Evolutionary conservation across 192 early-diverging fungal species (phyloP).

Genomic region (Diversispora epigaea): DNA sequence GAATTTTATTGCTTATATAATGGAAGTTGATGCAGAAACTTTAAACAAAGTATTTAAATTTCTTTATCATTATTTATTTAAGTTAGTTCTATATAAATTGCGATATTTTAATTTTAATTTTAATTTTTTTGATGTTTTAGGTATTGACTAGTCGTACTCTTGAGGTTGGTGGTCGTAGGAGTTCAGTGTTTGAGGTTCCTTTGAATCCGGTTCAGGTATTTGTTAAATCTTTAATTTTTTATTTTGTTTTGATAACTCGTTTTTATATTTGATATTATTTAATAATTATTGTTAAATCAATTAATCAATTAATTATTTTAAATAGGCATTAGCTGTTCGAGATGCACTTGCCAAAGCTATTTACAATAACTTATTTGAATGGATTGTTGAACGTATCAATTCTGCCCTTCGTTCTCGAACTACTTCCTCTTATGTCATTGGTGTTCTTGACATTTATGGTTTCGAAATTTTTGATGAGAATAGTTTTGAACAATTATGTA

Average conservation of each 20-base stretch:
- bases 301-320: background rate
- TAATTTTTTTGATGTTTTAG: conserved; percentile 11
- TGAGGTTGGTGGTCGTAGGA: conserved; percentile 75
- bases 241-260: background rate
- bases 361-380: conserved; percentile 95
- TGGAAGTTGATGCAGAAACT: conserved; percentile 61
- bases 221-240: background rate
- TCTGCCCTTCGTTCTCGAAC: conserved; percentile 70
- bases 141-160: conserved; percentile 67
- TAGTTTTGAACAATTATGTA: conserved; percentile 98
- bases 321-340: conserved; percentile 74
- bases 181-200: conserved; percentile 80
- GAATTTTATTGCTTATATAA: conserved; percentile 70
- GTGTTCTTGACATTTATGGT: conserved; percentile 98
- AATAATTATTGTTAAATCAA: background rate
- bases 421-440: conserved; percentile 68
- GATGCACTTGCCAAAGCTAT: conserved; percentile 94
- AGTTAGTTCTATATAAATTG: background rate
- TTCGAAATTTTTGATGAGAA: conserved; percentile 96
- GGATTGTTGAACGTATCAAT: conserved; percentile 95
- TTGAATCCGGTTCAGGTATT: conserved; percentile 79
- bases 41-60: conserved; percentile 50
- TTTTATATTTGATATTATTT: background rate
- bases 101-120: background rate
- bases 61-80: background rate